Base-by-base conservation (phyloP, 352 stramenopile species). In the Phytophthora capsici region DNA sequence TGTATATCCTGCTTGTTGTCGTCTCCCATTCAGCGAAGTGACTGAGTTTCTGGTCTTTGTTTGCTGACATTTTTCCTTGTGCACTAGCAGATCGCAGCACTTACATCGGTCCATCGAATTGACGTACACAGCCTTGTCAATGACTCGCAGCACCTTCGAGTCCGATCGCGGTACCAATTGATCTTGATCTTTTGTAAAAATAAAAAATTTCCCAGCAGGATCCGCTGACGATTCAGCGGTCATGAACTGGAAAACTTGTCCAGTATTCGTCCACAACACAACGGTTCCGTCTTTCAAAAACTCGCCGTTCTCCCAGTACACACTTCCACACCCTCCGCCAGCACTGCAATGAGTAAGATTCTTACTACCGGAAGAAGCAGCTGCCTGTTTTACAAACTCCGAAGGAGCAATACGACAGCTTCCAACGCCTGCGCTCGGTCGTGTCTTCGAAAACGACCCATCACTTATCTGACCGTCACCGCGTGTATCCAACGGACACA, bases 101-200 rank as follows among this genome's bases (percentile, higher is more conserved):
- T 82, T 68, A 22, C 83, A 91, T 54, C 88, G 73, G 17, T 83
- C 72, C 56, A 90, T 65, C 17, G 63, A 81, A 8, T 75, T 77
- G 10, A 93, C 63, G 40, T 83, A 77, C 32, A 90, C 60, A 1
- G 70, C 77, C 34, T 77, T 83, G 6, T 88, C 63, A 52, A 92
- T 81, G 12, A 75, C 54, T 9, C 66, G 66, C 45, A 94, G 55
- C 6, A 44, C 63, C 48, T 91, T 92, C 36, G 82, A 86, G 50
- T 87, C 88, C 26, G 83, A 91, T 26, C 85, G 73, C n/a, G 85
- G 85, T 4, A 94, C 85, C 20, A 94, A 77, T 52, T 94, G 85
- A 38, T 94, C 85, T 60, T 91, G 73, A 36, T 88, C 82, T 60
- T 94, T 91, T 6, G 86, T 93, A 45, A 95, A 91, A n/a, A 91